A percentile compares a stretch with the other conserved stretches of the same genome.
Evolutionary conservation across 2,329 filamentous ascomycete species (phyloP).

Genomic region (Arachnomyces sp.): DNA sequence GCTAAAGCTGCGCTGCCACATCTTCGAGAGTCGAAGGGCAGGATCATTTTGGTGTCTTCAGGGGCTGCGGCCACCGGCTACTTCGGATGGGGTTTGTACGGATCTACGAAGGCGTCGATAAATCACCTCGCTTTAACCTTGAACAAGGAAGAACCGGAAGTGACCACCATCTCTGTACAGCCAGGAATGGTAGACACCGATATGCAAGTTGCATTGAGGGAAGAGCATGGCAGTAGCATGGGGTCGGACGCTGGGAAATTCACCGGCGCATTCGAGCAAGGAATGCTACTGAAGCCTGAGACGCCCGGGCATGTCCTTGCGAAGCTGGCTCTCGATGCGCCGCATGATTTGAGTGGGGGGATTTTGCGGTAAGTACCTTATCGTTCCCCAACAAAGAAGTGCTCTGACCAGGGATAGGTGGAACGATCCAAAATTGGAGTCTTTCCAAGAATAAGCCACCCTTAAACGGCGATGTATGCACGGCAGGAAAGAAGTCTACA

Average conservation of each 20-base stretch:
- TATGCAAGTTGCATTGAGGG: conserved; percentile 79
- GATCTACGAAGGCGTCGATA: conserved; percentile 72
- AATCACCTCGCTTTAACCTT: conserved; percentile 72
- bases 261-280: conserved; percentile 59
- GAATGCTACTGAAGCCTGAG: conserved; percentile 69
- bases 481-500: conserved; percentile 13
- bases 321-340: conserved; percentile 60
- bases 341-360: conserved; percentile 63
- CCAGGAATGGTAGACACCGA: conserved; percentile 81
- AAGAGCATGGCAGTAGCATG: conserved; percentile 59
- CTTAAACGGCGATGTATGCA: conserved; percentile 15
- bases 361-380: conserved; percentile 43
- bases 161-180: conserved; percentile 64
- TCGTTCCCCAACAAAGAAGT: background rate
- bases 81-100: conserved; percentile 70
- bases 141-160: conserved; percentile 65
- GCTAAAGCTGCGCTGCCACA: conserved; percentile 62
- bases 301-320: conserved; percentile 83
- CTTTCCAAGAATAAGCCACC: conserved; percentile 33
- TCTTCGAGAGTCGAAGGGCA: conserved; percentile 61
- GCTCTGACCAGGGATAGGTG: conserved; percentile 26
- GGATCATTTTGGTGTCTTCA: conserved; percentile 71
- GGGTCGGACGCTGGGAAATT: conserved; percentile 59
- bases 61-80: conserved; percentile 65
- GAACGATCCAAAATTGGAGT: conserved; percentile 37